Conservation (phyloP, 306 rosid genomes). For the Ziziphus jujuba region DNA sequence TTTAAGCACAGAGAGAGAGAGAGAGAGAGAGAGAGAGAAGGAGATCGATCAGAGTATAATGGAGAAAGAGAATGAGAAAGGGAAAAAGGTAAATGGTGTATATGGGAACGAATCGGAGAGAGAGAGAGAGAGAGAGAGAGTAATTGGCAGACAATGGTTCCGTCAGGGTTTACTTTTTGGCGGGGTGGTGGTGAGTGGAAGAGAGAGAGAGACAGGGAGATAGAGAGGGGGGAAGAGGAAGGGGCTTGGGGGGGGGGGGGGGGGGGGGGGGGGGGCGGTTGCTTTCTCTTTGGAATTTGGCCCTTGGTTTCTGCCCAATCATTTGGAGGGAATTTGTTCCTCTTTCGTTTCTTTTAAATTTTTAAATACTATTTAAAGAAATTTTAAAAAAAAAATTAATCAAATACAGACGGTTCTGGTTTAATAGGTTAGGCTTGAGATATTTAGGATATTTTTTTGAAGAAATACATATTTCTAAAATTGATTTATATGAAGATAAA, state of each 20-base stretch:
- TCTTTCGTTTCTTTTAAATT: conserved; percentile 16
- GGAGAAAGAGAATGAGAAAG: neutral
- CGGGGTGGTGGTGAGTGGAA: conserved; percentile 21
- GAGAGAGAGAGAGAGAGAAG: neutral
- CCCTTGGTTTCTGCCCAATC: conserved; percentile 42
- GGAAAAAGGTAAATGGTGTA: neutral
- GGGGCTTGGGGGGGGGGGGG: too few relatives aligned
- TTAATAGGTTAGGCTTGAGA: too few relatives aligned
- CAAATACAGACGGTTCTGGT: too few relatives aligned
- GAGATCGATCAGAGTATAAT: neutral
- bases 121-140: conserved; percentile 10
- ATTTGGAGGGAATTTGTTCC: conserved; percentile 78
- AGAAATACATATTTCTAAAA: too few relatives aligned
- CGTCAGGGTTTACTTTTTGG: conserved; percentile 34
- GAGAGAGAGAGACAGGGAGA: neutral
- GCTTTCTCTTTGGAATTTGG: conserved; percentile 13
- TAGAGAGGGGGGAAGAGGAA: neutral
- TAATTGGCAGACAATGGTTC: conserved; percentile 25
- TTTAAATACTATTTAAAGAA: neutral
- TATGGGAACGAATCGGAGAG: conserved; percentile 4
- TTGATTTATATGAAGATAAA: too few relatives aligned
- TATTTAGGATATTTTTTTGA: too few relatives aligned
- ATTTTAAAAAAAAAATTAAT: neutral
- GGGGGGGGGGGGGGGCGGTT: too few relatives aligned
- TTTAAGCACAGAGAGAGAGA: neutral